Percentiles rank a stretch among this genome's conserved stretches.
These are phyloP conservation scores for Thalassiosira hispida DNA, from an alignment of 352 stramenopile species.

Conservation along the genomic window DNA sequence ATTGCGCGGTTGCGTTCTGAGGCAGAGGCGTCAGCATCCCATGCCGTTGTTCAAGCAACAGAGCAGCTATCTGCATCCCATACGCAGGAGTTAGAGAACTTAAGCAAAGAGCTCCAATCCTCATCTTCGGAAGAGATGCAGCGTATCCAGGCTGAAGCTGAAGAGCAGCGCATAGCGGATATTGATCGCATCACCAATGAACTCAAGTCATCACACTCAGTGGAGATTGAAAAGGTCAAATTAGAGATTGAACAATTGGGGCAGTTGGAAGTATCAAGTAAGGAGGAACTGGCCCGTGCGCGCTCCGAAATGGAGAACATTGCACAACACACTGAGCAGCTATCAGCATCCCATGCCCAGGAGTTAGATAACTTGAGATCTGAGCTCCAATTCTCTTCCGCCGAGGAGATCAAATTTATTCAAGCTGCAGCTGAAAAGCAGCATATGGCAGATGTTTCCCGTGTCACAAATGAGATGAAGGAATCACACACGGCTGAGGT, in stretches of 20 bases:
- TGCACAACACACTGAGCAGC: not conserved
- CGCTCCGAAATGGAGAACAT: slow-evolving; percentile 37
- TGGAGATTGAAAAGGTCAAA: slow-evolving; percentile 48
- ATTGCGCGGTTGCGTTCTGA: slow-evolving; percentile 16
- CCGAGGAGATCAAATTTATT: not conserved
- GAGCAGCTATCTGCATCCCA: slow-evolving; percentile 24
- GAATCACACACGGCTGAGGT: slow-evolving; percentile 12
- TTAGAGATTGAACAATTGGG: slow-evolving; percentile 50
- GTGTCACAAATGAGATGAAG: slow-evolving; percentile 16
- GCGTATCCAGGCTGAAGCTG: slow-evolving; percentile 3
- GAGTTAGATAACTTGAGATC: slow-evolving; percentile 14
- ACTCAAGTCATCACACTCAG: slow-evolving; percentile 41
- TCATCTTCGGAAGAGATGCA: not conserved
- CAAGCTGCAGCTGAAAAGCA: slow-evolving; percentile 26
- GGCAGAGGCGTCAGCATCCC: slow-evolving; percentile 12
- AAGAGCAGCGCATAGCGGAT: slow-evolving; percentile 32
- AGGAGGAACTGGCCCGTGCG: slow-evolving; percentile 8
- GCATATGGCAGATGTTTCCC: not conserved
- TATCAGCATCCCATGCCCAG: not conserved
- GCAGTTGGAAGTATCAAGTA: slow-evolving; percentile 3
- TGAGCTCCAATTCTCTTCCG: not conserved
- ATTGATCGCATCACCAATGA: slow-evolving; percentile 54
- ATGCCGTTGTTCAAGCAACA: slow-evolving; percentile 10
- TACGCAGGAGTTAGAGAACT: slow-evolving; percentile 12
- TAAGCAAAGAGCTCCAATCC: slow-evolving; percentile 24